phyloP scores from a whole-genome alignment of 2,329 filamentous ascomycete genomes.

The Cercospora berteroae region DNA sequence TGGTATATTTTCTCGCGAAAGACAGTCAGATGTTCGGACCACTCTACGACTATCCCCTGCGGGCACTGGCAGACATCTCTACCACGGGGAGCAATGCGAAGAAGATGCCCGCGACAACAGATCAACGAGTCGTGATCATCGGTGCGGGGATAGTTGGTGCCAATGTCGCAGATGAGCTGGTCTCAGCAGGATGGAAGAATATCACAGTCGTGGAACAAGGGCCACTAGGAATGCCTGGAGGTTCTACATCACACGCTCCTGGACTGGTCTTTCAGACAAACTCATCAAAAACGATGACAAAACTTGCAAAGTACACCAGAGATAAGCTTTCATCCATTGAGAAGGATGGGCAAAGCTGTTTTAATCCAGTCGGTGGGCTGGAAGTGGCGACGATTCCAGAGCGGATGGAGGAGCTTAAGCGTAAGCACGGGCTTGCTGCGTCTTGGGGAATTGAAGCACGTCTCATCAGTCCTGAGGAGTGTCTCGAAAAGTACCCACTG shows the following conservation, averaged over 20 bases:
- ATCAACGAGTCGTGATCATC: slow-evolving; percentile 53
- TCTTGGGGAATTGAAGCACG: slow-evolving; percentile 61
- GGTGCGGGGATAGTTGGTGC: slow-evolving; percentile 64
- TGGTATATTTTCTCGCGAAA: background rate
- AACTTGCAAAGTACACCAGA: slow-evolving; percentile 61
- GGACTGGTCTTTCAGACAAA: slow-evolving; percentile 65
- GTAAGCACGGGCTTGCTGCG: slow-evolving; percentile 59
- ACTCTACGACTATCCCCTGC: slow-evolving; percentile 4
- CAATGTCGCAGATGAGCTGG: slow-evolving; percentile 64
- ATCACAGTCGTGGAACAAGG: slow-evolving; percentile 66
- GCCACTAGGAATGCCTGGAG: slow-evolving; percentile 60
- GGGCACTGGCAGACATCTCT: slow-evolving; percentile 2
- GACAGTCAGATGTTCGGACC: slow-evolving; percentile 7
- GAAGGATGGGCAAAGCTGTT: slow-evolving; percentile 52
- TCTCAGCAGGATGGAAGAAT: slow-evolving; percentile 60
- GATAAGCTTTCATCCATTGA: slow-evolving; percentile 58
- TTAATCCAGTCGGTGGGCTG: slow-evolving; percentile 63
- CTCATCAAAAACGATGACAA: slow-evolving; percentile 56
- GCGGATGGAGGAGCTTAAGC: slow-evolving; percentile 60
- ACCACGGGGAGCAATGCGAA: background rate
- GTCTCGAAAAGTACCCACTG: slow-evolving; percentile 54
- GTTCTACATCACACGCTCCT: slow-evolving; percentile 64
- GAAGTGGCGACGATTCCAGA: slow-evolving; percentile 62
- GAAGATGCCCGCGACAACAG: slow-evolving; percentile 36
- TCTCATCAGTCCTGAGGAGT: slow-evolving; percentile 54